Percentiles rank a stretch among this genome's conserved stretches.
phyloP scores from a whole-genome alignment of 108 stramenopile genomes.

The Bacterosira constricta region DNA sequence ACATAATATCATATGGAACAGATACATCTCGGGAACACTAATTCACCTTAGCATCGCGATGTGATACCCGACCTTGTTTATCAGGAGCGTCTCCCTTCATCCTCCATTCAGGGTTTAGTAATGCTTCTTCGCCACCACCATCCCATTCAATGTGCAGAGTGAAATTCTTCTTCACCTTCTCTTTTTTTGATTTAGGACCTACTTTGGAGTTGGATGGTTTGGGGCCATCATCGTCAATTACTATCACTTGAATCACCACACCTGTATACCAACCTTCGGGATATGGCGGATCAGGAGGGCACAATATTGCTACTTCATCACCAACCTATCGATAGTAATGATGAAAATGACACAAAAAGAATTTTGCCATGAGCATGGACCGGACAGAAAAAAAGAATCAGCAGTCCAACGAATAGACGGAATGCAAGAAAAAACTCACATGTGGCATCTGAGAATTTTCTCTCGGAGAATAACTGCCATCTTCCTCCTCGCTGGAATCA shows the following conservation, averaged over 20 bases:
- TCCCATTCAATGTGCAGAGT: constrained; percentile 46
- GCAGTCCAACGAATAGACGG: too few relatives aligned
- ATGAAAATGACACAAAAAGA: constrained; percentile 2
- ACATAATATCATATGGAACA: too few relatives aligned
- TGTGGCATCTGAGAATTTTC: constrained; percentile 5
- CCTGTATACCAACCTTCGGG: constrained; percentile 47
- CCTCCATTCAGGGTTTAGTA: constrained; percentile 50
- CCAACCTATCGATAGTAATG: constrained; percentile 21
- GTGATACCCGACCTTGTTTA: constrained; percentile 46
- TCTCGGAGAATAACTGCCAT: constrained; percentile 4
- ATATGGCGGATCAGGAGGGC: constrained; percentile 40
- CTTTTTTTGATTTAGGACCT: constrained; percentile 9
- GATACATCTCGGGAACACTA: neutral
- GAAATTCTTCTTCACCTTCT: constrained; percentile 14
- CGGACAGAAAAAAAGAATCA: too few relatives aligned
- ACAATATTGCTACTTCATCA: constrained; percentile 46
- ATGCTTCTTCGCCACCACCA: constrained; percentile 38
- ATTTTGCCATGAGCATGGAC: too few relatives aligned
- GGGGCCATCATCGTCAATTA: constrained; percentile 18
- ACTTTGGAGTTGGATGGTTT: constrained; percentile 5
- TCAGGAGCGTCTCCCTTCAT: constrained; percentile 53
- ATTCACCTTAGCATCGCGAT: constrained; percentile 45
- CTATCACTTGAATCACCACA: constrained; percentile 32
- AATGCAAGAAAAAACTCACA: constrained; percentile 10
- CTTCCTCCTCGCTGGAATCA: constrained; percentile 13